These are phyloP conservation scores for Sphaerulina musiva DNA, from an alignment of 2,329 filamentous ascomycete species.

Conservation along the genomic window DNA sequence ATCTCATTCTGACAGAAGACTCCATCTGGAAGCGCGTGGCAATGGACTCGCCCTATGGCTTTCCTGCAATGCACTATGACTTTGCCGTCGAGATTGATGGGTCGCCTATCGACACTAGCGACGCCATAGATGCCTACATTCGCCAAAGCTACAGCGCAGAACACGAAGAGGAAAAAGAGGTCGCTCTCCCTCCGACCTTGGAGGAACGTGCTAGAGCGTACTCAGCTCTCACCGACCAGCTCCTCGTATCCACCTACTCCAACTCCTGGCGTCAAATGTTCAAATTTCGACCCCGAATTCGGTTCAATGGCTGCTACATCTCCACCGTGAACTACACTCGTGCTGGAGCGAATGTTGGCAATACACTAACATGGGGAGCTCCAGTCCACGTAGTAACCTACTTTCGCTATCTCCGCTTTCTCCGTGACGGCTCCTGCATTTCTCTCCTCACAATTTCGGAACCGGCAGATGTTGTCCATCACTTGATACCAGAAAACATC, in stretches of 20 bases:
- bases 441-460: slow-evolving; percentile 74
- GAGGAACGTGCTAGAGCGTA: slow-evolving; percentile 23
- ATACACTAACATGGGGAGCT: slow-evolving; percentile 66
- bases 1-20: slow-evolving; percentile 75
- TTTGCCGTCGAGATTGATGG: slow-evolving; percentile 59
- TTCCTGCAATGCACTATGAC: slow-evolving; percentile 73
- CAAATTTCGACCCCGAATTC: slow-evolving; percentile 72
- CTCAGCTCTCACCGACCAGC: slow-evolving; percentile 22
- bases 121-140: slow-evolving; percentile 24
- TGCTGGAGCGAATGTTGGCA: slow-evolving; percentile 64
- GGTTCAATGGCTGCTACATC: slow-evolving; percentile 95
- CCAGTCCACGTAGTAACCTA: slow-evolving; percentile 96
- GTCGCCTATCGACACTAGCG: slow-evolving; percentile 30
- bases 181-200: slow-evolving; percentile 19
- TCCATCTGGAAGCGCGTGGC: slow-evolving; percentile 73
- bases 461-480: slow-evolving; percentile 78
- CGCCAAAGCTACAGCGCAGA: background rate
- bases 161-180: slow-evolving; percentile 19
- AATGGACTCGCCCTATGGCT: slow-evolving; percentile 58
- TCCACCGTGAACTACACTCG: slow-evolving; percentile 93
- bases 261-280: slow-evolving; percentile 60
- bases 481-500: slow-evolving; percentile 67
- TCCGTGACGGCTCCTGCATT: slow-evolving; percentile 78
- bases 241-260: slow-evolving; percentile 28
- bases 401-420: slow-evolving; percentile 93